A percentile compares a stretch with the other conserved stretches of the same genome.
phyloP scores from a whole-genome alignment of 495 filamentous ascomycete genomes.

The Xylaria curta region DNA sequence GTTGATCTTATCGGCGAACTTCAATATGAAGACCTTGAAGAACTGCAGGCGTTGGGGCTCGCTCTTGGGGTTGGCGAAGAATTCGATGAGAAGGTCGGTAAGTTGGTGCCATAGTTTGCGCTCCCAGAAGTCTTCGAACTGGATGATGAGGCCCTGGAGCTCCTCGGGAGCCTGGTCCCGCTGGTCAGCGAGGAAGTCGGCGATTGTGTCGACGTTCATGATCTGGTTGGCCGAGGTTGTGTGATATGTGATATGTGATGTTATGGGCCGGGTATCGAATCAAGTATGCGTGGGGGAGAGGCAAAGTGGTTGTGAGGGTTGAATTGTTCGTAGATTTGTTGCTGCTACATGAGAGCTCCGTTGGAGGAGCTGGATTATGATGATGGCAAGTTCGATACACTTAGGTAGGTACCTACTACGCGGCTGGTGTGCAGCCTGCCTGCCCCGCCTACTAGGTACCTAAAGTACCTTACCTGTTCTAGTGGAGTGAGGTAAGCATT shows the following conservation, averaged over 20 bases:
- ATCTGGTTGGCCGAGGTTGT: not conserved
- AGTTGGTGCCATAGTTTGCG: slow-evolving; percentile 99
- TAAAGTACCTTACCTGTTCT: no score
- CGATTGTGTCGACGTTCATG: slow-evolving; percentile 86
- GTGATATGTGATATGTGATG: not conserved
- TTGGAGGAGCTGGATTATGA: slow-evolving; percentile 17
- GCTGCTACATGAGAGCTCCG: slow-evolving; percentile 31
- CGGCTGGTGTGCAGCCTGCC: slow-evolving; percentile 46
- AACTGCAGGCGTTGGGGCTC: slow-evolving; percentile 82
- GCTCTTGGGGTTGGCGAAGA: slow-evolving; percentile 84
- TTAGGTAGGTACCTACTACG: no score
- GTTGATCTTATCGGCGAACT: slow-evolving; percentile 98
- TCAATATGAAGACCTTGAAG: slow-evolving; percentile 93
- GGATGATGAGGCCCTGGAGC: slow-evolving; percentile 84
- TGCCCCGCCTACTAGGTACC: no score
- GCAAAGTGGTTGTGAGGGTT: not conserved
- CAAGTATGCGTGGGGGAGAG: not conserved
- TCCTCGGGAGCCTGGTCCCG: slow-evolving; percentile 85
- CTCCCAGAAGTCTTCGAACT: slow-evolving; percentile 98
- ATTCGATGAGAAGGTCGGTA: slow-evolving; percentile 84
- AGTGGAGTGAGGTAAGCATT: not conserved
- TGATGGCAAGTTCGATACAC: not conserved
- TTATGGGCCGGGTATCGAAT: not conserved
- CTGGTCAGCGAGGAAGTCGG: slow-evolving; percentile 89
- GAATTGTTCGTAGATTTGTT: slow-evolving; percentile 4